These are phyloP conservation scores for Pinus taeda DNA, from an alignment of 75 land plant genomes.

Conservation along the genomic window DNA sequence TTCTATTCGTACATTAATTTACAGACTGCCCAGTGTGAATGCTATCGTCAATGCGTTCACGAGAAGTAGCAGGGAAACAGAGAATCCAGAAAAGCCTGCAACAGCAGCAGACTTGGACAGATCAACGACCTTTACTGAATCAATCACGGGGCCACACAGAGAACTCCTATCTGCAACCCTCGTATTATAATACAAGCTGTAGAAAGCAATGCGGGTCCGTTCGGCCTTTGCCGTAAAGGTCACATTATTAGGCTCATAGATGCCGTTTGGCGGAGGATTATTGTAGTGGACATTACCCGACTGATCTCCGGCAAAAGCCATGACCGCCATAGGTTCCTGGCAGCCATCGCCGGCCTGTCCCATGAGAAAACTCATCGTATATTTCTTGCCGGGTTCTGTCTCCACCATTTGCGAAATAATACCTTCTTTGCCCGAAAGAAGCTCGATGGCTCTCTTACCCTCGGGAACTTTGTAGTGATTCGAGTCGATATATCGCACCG, in stretches of 20 bases:
- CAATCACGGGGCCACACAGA: conserved; percentile 69
- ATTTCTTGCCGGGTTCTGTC: conserved; percentile 39
- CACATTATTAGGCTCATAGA: conserved; percentile 25
- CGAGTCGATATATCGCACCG: conserved; percentile 70
- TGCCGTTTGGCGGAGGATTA: conserved; percentile 30
- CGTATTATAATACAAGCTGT: conserved; percentile 66
- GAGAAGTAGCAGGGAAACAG: too few species aligned
- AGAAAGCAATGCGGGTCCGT: conserved; percentile 58
- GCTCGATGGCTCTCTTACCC: conserved; percentile 64
- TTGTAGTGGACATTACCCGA: conserved; percentile 46
- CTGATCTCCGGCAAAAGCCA: conserved; percentile 68
- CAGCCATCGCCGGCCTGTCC: conserved; percentile 62
- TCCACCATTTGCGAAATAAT: conserved; percentile 74
- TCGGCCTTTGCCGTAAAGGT: conserved; percentile 64
- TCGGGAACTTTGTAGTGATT: conserved; percentile 57
- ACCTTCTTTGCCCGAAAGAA: conserved; percentile 70
- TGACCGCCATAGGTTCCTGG: conserved; percentile 54
- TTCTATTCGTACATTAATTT: too few species aligned
- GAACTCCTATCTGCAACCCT: conserved; percentile 54
- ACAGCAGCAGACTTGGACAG: background rate
- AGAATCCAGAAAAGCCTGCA: background rate
- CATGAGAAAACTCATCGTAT: conserved; percentile 47
- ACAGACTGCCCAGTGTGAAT: too few species aligned
- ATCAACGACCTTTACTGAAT: conserved; percentile 40
- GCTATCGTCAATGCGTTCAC: too few species aligned